A percentile compares a stretch with the other conserved stretches of the same genome.
These are phyloP conservation scores for Podospora fimiseda DNA, from an alignment of 495 filamentous ascomycete genomes.

Conservation along the genomic window DNA sequence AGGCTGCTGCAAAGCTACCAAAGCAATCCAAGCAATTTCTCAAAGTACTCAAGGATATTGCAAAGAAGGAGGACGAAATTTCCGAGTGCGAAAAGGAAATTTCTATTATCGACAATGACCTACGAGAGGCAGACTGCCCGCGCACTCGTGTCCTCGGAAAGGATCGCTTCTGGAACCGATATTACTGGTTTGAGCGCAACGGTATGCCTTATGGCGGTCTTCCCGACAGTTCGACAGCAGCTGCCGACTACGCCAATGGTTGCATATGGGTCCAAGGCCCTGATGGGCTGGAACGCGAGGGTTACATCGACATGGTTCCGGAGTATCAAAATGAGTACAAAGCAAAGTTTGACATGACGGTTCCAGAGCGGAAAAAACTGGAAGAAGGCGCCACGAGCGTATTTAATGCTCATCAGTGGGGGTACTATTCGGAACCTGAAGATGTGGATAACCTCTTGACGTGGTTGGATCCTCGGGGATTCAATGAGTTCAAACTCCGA, in stretches of 20 bases:
- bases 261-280: constrained; percentile 95
- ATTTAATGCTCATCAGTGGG: constrained; percentile 76
- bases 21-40: constrained; percentile 80
- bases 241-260: constrained; percentile 85
- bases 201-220: constrained; percentile 93
- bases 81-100: constrained; percentile 79
- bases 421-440: constrained; percentile 76
- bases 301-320: constrained; percentile 63
- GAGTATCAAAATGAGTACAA: constrained; percentile 59
- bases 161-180: constrained; percentile 95
- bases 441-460: constrained; percentile 69
- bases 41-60: constrained; percentile 79
- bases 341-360: constrained; percentile 66
- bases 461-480: constrained; percentile 82
- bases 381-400: constrained; percentile 84
- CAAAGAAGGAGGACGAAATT: constrained; percentile 73
- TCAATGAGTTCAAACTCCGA: constrained; percentile 73
- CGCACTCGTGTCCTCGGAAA: constrained; percentile 83
- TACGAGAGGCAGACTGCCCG: constrained; percentile 87
- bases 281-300: constrained; percentile 78
- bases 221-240: constrained; percentile 78
- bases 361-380: constrained; percentile 73
- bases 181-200: constrained; percentile 98
- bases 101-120: constrained; percentile 74
- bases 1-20: constrained; percentile 75